Evolutionary conservation across 345 rosid species (phyloP).

Genomic region (Euphorbia tirucalli): DNA sequence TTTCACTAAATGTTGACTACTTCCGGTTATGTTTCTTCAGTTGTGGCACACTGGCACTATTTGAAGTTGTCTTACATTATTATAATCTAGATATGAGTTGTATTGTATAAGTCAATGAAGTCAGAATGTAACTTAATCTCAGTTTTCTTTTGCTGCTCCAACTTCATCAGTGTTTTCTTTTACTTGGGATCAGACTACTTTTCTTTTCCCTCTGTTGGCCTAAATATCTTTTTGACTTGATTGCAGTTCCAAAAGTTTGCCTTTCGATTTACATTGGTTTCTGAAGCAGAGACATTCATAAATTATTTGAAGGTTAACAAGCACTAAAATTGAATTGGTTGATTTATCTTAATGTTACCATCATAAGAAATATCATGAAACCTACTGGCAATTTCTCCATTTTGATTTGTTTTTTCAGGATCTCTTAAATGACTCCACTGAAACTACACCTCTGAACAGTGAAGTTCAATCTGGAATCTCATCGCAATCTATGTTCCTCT

Average conservation of each 20-base stretch:
- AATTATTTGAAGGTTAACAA: conserved; percentile 49
- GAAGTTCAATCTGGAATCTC: conserved; percentile 48
- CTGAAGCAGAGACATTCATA: conserved; percentile 55
- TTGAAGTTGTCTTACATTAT: background rate
- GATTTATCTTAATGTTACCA: background rate
- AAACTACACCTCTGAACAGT: conserved; percentile 31
- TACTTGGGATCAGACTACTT: background rate
- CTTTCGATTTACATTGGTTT: conserved; percentile 49
- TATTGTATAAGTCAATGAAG: background rate
- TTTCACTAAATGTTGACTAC: background rate
- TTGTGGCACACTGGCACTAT: background rate
- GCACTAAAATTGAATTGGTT: background rate
- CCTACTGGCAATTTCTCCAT: background rate
- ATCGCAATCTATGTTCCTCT: conserved; percentile 42
- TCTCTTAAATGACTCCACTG: conserved; percentile 32
- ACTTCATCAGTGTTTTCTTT: conserved; percentile 2
- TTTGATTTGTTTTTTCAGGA: conserved; percentile 41
- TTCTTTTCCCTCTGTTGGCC: background rate
- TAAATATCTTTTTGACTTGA: conserved; percentile 8
- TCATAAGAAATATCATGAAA: background rate
- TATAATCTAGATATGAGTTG: background rate
- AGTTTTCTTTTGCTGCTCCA: background rate
- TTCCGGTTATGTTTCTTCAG: background rate
- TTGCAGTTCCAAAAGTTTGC: conserved; percentile 88
- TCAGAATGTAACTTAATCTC: conserved; percentile 3